These are phyloP conservation scores for Dothidotthia symphoricarpi DNA, from an alignment of 2,329 filamentous ascomycete species.

Conservation along the genomic window DNA sequence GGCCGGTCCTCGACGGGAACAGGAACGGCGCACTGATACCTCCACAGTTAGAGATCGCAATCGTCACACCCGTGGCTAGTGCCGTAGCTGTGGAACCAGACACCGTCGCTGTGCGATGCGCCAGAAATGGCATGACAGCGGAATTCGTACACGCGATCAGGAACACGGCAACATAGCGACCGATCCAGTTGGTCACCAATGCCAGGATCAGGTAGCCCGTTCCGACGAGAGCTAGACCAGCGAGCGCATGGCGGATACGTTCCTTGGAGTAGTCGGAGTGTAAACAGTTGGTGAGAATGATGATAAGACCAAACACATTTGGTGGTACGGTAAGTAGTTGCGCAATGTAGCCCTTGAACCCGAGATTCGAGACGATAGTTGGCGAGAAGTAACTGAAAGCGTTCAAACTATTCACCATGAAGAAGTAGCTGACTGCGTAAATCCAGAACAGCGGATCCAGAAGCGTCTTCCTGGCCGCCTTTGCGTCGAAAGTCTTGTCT, in stretches of 20 bases:
- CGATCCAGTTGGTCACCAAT: conserved; percentile 20
- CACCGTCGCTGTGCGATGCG: conserved; percentile 21
- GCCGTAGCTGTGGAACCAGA: conserved; percentile 23
- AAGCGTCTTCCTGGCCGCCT: conserved; percentile 49
- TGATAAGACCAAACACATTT: conserved; percentile 59
- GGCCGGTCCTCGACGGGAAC: conserved; percentile 15
- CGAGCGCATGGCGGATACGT: conserved; percentile 20
- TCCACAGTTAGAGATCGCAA: conserved; percentile 22
- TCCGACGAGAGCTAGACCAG: conserved; percentile 14
- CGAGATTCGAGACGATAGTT: conserved; percentile 60
- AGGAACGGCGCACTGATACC: conserved; percentile 23
- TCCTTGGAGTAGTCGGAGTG: conserved; percentile 24
- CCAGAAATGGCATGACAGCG: conserved; percentile 22
- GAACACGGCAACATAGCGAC: conserved; percentile 21
- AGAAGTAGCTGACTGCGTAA: conserved; percentile 46
- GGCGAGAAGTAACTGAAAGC: conserved; percentile 54
- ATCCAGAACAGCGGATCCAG: conserved; percentile 54
- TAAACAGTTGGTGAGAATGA: conserved; percentile 36
- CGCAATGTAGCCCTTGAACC: conserved; percentile 56
- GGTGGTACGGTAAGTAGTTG: conserved; percentile 68
- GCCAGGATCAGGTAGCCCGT: conserved; percentile 21
- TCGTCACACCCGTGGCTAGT: conserved; percentile 21
- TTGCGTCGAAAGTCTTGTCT: conserved; percentile 46
- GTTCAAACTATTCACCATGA: conserved; percentile 47
- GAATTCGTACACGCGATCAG: conserved; percentile 23